Conservation (phyloP, 2,329 filamentous ascomycete species). For the Fonsecaea nubica region DNA sequence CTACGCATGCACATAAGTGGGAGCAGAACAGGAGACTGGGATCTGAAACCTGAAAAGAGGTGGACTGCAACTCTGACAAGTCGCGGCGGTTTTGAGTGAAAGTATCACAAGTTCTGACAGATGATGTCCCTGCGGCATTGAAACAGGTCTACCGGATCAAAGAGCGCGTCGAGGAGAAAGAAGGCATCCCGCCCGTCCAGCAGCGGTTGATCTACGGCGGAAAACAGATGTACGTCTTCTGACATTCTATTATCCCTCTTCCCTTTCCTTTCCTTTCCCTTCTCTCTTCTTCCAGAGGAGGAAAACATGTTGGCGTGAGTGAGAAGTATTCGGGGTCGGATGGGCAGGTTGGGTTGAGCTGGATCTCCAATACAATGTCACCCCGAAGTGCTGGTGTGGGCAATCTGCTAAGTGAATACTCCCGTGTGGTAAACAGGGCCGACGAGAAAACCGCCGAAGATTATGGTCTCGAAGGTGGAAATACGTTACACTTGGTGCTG, state of each 20-base stretch:
- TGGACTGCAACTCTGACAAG: background rate
- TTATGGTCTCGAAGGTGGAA: slow-evolving; percentile 88
- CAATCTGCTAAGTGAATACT: background rate
- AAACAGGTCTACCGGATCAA: slow-evolving; percentile 89
- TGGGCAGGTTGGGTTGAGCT: no score
- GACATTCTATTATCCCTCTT: background rate
- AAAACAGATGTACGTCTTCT: slow-evolving; percentile 85
- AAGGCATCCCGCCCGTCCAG: slow-evolving; percentile 95
- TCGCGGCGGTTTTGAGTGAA: background rate
- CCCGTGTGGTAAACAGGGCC: slow-evolving; percentile 63
- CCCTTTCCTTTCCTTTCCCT: background rate
- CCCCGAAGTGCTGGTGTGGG: background rate
- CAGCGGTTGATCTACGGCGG: slow-evolving; percentile 95
- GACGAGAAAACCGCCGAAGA: slow-evolving; percentile 94
- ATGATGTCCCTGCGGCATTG: background rate
- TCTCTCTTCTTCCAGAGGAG: no score
- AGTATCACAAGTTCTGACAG: background rate
- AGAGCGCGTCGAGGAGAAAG: slow-evolving; percentile 98
- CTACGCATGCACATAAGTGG: background rate
- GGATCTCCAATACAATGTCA: no score
- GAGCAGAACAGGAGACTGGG: background rate
- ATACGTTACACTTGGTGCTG: slow-evolving; percentile 92
- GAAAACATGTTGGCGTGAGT: background rate
- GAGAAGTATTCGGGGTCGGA: background rate
- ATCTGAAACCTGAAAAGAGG: background rate